phyloP scores from a whole-genome alignment of 306 rosid genomes.

The Quercus parvula region DNA sequence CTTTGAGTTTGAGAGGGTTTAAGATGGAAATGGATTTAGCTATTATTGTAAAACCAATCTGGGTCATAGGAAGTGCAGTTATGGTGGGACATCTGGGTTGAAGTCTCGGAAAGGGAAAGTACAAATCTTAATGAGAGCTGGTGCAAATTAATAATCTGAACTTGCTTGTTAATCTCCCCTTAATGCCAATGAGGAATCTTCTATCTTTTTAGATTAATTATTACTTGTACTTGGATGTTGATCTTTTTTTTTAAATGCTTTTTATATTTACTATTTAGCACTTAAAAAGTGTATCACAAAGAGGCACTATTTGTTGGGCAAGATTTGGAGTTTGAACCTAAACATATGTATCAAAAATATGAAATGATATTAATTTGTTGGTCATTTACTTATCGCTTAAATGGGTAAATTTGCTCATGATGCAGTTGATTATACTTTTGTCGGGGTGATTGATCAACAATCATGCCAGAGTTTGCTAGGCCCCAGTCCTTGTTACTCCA shows the following conservation, averaged over 20 bases:
- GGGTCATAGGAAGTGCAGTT: background rate
- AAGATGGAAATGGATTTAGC: background rate
- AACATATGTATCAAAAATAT: background rate
- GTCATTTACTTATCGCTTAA: background rate
- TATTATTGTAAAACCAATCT: no score
- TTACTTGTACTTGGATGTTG: background rate
- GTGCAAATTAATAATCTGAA: background rate
- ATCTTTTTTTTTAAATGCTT: background rate
- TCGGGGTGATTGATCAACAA: slow-evolving; percentile 22
- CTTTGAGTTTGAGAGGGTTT: background rate
- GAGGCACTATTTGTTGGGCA: background rate
- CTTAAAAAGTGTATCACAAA: no score
- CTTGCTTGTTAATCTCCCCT: background rate
- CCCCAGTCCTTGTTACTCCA: slow-evolving; percentile 39
- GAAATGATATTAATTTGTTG: slow-evolving; percentile 6
- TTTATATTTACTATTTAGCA: no score
- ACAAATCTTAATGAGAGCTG: background rate
- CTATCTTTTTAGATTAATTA: no score
- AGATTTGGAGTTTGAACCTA: background rate
- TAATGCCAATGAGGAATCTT: background rate
- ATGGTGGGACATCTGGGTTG: background rate
- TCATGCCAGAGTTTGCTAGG: slow-evolving; percentile 26
- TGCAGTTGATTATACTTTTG: slow-evolving; percentile 33
- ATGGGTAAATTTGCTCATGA: background rate
- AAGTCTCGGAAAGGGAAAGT: background rate